These are phyloP conservation scores for Chaetomium strumarium DNA, from an alignment of 2,329 filamentous ascomycete species.

Conservation along the genomic window DNA sequence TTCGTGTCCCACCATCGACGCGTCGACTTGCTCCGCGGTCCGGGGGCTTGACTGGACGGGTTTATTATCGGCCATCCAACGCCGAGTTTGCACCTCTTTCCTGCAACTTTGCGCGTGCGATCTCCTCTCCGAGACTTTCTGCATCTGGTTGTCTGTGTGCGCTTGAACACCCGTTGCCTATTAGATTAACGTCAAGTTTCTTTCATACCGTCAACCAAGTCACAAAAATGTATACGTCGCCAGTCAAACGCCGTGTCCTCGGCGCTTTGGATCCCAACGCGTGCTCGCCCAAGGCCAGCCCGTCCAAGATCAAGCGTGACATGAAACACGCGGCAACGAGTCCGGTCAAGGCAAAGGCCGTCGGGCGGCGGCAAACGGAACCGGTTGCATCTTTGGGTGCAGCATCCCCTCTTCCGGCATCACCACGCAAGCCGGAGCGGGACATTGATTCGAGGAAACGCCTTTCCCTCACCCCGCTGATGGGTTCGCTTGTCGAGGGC, in stretches of 20 bases:
- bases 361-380: neutral
- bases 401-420: neutral
- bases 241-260: conserved; percentile 44
- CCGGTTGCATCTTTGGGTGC: neutral
- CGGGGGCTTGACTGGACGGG: too few species aligned
- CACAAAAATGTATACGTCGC: conserved; percentile 27
- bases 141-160: too few species aligned
- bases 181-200: too few species aligned
- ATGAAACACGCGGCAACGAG: conserved; percentile 6
- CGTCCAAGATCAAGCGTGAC: conserved; percentile 6
- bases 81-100: too few species aligned
- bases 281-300: conserved; percentile 25
- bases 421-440: neutral
- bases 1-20: neutral
- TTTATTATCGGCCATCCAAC: too few species aligned
- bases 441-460: conserved; percentile 24
- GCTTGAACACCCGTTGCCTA: too few species aligned
- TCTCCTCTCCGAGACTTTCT: too few species aligned
- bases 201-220: neutral
- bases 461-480: conserved; percentile 13
- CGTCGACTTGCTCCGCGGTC: neutral
- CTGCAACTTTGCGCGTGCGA: too few species aligned
- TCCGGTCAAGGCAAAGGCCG: conserved; percentile 1
- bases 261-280: conserved; percentile 43
- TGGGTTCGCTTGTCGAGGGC: conserved; percentile 15